Conservation (phyloP, 768 basidiomycete genomes). For the Phylloporus rhodoxanthus region DNA sequence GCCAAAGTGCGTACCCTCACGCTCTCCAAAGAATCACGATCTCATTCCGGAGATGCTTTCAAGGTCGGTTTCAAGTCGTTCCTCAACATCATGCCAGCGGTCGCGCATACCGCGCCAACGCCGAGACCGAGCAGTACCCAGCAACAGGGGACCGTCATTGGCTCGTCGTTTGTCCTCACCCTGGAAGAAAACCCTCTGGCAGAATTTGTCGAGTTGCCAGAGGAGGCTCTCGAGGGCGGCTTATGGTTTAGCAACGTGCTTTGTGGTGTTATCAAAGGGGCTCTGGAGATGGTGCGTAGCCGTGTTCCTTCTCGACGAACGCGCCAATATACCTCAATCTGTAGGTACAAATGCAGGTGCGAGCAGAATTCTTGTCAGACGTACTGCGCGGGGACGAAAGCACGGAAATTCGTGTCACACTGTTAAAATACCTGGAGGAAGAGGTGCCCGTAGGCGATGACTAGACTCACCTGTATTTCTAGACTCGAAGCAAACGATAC, state of each 20-base stretch:
- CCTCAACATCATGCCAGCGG: constrained; percentile 81
- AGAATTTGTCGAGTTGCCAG: constrained; percentile 95
- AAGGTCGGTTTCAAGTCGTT: constrained; percentile 98
- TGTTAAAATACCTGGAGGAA: constrained; percentile 91
- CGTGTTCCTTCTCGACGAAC: neutral
- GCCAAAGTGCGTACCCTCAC: constrained; percentile 60
- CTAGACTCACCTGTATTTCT: constrained; percentile 36
- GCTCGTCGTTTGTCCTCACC: constrained; percentile 72
- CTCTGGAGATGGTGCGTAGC: constrained; percentile 86
- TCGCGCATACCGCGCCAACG: constrained; percentile 61
- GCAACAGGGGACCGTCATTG: constrained; percentile 38
- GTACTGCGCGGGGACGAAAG: constrained; percentile 87
- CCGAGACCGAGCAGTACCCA: constrained; percentile 41
- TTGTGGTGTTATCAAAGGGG: constrained; percentile 88
- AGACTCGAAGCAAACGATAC: constrained; percentile 1
- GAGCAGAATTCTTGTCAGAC: constrained; percentile 84
- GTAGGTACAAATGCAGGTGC: constrained; percentile 95
- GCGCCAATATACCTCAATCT: constrained; percentile 11
- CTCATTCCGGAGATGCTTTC: neutral
- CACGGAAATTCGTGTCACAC: constrained; percentile 87
- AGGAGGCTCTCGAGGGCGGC: constrained; percentile 87
- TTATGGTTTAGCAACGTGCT: constrained; percentile 96
- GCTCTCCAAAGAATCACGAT: neutral
- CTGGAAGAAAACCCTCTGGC: constrained; percentile 95
- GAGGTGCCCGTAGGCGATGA: constrained; percentile 93